Evolutionary conservation across 1,284 basidiomycete genomes (phyloP).

Genomic region (Apiotrichum laibachii): DNA sequence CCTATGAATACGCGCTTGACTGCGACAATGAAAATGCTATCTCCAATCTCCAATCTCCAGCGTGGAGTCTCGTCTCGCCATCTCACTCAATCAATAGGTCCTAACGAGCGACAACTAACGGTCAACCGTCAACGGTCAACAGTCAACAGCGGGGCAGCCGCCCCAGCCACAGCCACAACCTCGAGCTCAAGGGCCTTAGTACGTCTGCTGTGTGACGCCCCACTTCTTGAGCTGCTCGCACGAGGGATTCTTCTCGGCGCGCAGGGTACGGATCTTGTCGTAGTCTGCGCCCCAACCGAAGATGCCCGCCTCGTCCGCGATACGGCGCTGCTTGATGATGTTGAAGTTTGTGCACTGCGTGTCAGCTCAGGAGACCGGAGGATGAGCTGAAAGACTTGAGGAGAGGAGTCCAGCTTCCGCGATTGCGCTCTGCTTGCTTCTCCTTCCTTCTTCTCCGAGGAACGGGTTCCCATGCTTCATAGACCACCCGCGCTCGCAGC

Average conservation of each 20-base stretch:
- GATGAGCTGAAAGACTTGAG: too few relatives aligned
- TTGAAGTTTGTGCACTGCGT: constrained; percentile 41
- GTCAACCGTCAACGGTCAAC: too few relatives aligned
- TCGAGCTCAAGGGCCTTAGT: constrained; percentile 1
- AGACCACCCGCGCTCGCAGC: neutral
- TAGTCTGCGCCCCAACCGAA: constrained; percentile 87
- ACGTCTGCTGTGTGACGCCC: constrained; percentile 27
- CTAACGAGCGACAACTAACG: too few relatives aligned
- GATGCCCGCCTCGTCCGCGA: constrained; percentile 73
- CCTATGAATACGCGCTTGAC: too few relatives aligned
- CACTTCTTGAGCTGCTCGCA: constrained; percentile 59
- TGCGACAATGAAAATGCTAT: neutral
- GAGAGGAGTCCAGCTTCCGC: too few relatives aligned
- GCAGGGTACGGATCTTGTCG: constrained; percentile 59
- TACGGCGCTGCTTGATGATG: constrained; percentile 49
- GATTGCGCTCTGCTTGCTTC: too few relatives aligned
- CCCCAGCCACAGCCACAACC: too few relatives aligned
- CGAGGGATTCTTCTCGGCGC: constrained; percentile 52
- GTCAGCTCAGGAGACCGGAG: neutral
- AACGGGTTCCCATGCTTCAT: neutral
- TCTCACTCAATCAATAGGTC: too few relatives aligned
- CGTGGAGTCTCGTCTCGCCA: too few relatives aligned
- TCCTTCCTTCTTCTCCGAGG: too few relatives aligned
- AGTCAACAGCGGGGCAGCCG: too few relatives aligned
- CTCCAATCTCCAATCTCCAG: too few relatives aligned